Conservation (phyloP, 768 basidiomycete genomes). For the Strobilomyces confusus region DNA sequence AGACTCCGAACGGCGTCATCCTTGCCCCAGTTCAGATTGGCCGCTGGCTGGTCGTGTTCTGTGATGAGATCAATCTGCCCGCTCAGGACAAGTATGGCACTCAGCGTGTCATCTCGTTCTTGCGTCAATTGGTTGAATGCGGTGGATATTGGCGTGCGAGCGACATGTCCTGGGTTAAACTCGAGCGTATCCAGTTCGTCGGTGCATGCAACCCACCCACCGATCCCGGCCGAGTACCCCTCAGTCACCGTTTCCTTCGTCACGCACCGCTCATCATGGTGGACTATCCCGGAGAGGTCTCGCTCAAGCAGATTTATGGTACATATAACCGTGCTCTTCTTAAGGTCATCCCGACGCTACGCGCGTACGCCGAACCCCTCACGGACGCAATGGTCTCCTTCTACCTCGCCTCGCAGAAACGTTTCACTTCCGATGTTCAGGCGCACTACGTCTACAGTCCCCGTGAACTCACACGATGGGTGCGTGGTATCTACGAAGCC, state of each 20-base stretch:
- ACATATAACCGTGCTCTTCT: conserved; percentile 96
- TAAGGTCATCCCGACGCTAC: conserved; percentile 91
- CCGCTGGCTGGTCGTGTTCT: conserved; percentile 99
- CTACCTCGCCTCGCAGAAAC: conserved; percentile 90
- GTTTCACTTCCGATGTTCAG: conserved; percentile 95
- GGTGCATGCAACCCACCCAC: conserved; percentile 99
- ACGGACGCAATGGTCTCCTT: conserved; percentile 97
- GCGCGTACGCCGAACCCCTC: conserved; percentile 89
- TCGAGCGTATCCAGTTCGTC: conserved; percentile 99
- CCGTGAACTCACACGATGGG: conserved; percentile 97
- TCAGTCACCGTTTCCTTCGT: conserved; percentile 94
- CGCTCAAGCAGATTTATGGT: conserved; percentile 96
- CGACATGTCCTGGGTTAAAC: conserved; percentile 95
- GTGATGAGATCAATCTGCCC: conserved; percentile 98
- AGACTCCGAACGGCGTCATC: conserved; percentile 97
- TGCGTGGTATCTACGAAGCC: conserved; percentile 95
- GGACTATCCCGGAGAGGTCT: conserved; percentile 96
- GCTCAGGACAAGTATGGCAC: conserved; percentile 98
- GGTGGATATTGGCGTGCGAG: conserved; percentile 92
- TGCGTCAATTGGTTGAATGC: conserved; percentile 92
- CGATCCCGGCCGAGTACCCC: conserved; percentile 97
- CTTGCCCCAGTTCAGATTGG: conserved; percentile 93
- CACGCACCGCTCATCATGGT: conserved; percentile 99
- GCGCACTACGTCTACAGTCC: conserved; percentile 99
- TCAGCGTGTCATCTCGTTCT: conserved; percentile 96